Conservation (phyloP, 768 basidiomycete species). For the Serendipita sp. region DNA sequence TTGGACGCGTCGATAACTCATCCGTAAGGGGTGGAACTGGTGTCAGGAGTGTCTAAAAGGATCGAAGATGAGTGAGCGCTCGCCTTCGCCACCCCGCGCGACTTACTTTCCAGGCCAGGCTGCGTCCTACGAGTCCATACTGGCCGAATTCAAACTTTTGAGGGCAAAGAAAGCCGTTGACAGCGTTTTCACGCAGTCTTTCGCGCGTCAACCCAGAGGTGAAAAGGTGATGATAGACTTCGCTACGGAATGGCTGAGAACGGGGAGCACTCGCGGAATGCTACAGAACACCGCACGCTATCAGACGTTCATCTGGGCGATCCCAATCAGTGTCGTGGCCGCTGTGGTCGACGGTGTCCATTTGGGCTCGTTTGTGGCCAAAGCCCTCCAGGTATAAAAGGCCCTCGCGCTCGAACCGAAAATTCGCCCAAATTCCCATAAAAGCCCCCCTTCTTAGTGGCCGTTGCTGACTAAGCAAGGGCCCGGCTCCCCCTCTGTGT, state of each 20-base stretch:
- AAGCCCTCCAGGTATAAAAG: conserved; percentile 1
- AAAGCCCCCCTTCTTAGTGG: not conserved
- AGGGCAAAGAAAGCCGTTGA: conserved; percentile 45
- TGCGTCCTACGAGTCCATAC: conserved; percentile 50
- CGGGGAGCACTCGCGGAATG: not conserved
- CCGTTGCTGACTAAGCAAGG: not conserved
- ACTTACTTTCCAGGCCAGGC: conserved; percentile 71
- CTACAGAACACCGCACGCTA: not conserved
- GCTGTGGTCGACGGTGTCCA: not conserved
- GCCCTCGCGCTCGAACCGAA: not conserved
- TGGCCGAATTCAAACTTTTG: conserved; percentile 22
- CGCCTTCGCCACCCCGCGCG: not conserved
- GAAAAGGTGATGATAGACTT: conserved; percentile 32
- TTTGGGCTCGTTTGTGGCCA: not conserved
- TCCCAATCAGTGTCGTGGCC: not conserved
- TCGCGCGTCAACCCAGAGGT: conserved; percentile 37
- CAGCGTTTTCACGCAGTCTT: conserved; percentile 30
- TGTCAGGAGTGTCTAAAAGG: conserved; percentile 51
- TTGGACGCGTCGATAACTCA: conserved; percentile 12
- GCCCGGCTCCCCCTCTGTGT: not conserved
- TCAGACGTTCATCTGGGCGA: conserved; percentile 4
- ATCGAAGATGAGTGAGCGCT: conserved; percentile 24
- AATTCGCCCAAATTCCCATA: not conserved
- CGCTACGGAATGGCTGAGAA: conserved; percentile 19
- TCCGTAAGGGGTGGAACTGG: conserved; percentile 33